A percentile compares a stretch with the other conserved stretches of the same genome.
phyloP scores from a whole-genome alignment of 2,329 filamentous ascomycete species.

The Ophiostoma quercus region DNA sequence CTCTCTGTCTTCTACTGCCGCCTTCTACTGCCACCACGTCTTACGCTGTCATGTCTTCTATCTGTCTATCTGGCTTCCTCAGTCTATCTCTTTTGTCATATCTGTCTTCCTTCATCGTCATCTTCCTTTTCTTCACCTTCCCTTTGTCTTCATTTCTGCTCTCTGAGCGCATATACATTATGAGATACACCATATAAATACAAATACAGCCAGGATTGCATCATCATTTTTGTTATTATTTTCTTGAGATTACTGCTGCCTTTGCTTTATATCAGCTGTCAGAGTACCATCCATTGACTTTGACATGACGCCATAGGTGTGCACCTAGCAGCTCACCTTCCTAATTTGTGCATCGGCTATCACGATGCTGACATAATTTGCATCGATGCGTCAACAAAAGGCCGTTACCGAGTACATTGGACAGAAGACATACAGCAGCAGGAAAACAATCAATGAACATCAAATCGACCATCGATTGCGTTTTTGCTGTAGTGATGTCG shows the following conservation, averaged over 20 bases:
- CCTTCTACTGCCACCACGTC: not conserved
- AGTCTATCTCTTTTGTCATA: not conserved
- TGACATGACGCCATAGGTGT: not conserved
- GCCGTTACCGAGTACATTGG: not conserved
- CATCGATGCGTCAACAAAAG: not conserved
- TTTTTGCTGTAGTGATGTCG: not conserved
- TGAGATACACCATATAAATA: constrained; percentile 9
- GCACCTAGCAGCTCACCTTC: not conserved
- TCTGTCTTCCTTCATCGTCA: not conserved
- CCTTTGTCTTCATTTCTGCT: not conserved
- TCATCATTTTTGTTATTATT: not conserved
- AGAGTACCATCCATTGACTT: not conserved
- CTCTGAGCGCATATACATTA: constrained; percentile 2
- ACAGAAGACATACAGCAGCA: not conserved
- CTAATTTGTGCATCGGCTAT: not conserved
- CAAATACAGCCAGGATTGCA: constrained; percentile 2
- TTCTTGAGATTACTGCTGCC: not conserved
- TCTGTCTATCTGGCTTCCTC: too few species aligned
- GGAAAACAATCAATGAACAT: not conserved
- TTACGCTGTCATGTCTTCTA: not conserved
- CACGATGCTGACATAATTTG: not conserved
- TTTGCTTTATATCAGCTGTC: not conserved
- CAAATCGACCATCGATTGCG: not conserved
- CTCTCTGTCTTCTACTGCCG: not conserved
- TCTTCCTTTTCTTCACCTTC: not conserved